Base-by-base conservation (phyloP, 225 moss, liverwort and hornwort genomes). In the Asterella californica region DNA sequence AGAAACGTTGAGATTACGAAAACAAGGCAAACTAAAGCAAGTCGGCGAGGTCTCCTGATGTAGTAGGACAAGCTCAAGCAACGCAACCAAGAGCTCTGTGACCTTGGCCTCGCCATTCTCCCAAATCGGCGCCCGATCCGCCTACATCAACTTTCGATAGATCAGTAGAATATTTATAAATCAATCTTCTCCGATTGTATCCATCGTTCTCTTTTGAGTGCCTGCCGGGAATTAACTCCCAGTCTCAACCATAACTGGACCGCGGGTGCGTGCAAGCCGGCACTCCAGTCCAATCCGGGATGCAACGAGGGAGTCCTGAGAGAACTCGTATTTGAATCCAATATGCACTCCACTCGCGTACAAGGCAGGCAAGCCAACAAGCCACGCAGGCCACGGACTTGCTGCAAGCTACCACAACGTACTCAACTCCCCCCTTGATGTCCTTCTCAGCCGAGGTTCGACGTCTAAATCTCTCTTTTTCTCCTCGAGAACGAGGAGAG, bases 31-130 rank as follows among this genome's bases (percentile, higher is more conserved):
- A 87, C 75, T 12, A 89, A 21, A 3, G 83, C 85, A 34, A 91
- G 83, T 38, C 86, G 80, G 83, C 82, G 83, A 0, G 91, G 87
- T 47, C 89, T 87, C 80, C 89, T 84, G 75, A 85, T 17, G 62
- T 83, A 88, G 47, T 86, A 86, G 0, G 89, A 85, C 29, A 89
- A 75, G 71, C 83, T 81, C 81, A 88, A 53, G 78, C 79, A 82
- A 9, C 88, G 86, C 61, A 84, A 80, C 73, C 84, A 84, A n/a
- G 91, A 86, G 69, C 75, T 76, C 70, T 80, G 80, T 27, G 79
- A 48, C 76, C 84, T 83, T 54, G 74, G 79, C 80, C 85, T 78
- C 70, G 85, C 83, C 85, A 85, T 89, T 14, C 80, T 83, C 32
- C 37, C 61, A 0, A 10, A n/a, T 25, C n/a, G 50, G 27, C 25